phyloP scores from a whole-genome alignment of 805 yeast species.

The Ogataea sp. region DNA sequence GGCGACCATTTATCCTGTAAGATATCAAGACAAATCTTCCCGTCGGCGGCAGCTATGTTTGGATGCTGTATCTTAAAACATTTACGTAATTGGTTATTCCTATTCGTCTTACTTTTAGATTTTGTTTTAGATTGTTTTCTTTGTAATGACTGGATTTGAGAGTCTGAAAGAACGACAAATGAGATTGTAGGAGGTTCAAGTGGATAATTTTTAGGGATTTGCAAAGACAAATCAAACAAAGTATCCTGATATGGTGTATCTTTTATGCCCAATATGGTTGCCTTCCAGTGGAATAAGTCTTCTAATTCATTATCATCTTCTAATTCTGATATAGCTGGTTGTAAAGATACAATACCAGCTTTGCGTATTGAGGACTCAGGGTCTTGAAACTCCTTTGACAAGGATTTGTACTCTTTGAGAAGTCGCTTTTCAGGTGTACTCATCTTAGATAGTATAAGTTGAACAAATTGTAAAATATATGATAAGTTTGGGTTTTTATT shows the following conservation, averaged over 20 bases:
- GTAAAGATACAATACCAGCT: too few relatives aligned
- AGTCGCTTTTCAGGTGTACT: constrained; percentile 24
- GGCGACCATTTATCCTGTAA: constrained; percentile 62
- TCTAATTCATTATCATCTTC: constrained; percentile 15
- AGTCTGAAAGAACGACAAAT: constrained; percentile 24
- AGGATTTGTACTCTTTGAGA: constrained; percentile 26
- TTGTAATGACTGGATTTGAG: not conserved
- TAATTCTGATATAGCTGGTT: too few relatives aligned
- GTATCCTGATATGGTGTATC: constrained; percentile 47
- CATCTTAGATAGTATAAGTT: constrained; percentile 2
- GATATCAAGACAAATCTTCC: constrained; percentile 67
- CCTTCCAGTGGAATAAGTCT: constrained; percentile 41
- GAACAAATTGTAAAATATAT: too few relatives aligned
- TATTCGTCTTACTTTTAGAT: not conserved
- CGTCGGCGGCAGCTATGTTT: constrained; percentile 42
- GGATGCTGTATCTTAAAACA: constrained; percentile 35
- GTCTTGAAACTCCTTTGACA: constrained; percentile 20
- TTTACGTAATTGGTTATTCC: not conserved
- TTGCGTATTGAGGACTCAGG: constrained; percentile 12
- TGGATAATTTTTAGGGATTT: constrained; percentile 45
- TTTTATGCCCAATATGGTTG: constrained; percentile 41
- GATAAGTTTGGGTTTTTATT: too few relatives aligned
- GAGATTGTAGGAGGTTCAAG: constrained; percentile 46
- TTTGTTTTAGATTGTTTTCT: not conserved
- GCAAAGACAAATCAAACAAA: constrained; percentile 40